These are phyloP conservation scores for Boletus tylopilopsis DNA, from an alignment of 768 basidiomycete species.

Conservation along the genomic window DNA sequence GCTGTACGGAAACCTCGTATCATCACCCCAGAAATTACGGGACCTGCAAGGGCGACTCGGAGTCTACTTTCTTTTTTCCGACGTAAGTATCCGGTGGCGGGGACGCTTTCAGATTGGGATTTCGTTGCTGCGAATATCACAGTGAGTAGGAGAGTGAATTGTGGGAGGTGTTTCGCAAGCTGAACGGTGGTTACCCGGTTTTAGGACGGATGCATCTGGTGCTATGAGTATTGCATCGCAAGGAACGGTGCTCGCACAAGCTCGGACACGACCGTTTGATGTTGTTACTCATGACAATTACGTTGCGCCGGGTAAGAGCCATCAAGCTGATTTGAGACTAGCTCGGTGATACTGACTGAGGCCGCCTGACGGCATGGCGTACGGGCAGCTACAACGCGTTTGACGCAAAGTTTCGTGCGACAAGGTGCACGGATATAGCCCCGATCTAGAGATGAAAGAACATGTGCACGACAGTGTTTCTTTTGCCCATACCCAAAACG, in stretches of 20 bases:
- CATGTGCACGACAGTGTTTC: conserved; percentile 1
- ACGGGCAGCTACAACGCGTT: conserved; percentile 41
- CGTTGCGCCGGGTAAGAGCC: conserved; percentile 68
- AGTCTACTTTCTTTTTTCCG: conserved; percentile 88
- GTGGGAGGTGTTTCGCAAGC: conserved; percentile 9
- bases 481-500: neutral
- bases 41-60: conserved; percentile 79
- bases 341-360: conserved; percentile 11
- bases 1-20: conserved; percentile 83
- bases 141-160: conserved; percentile 46
- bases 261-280: conserved; percentile 74
- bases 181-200: conserved; percentile 17
- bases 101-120: conserved; percentile 76
- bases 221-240: conserved; percentile 50
- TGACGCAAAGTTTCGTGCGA: conserved; percentile 55
- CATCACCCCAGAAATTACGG: conserved; percentile 73
- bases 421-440: conserved; percentile 50
- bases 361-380: conserved; percentile 11
- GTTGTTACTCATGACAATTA: conserved; percentile 73
- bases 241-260: conserved; percentile 65
- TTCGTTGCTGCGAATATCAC: conserved; percentile 68
- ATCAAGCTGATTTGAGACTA: conserved; percentile 20
- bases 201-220: conserved; percentile 49
- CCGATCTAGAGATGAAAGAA: conserved; percentile 34
- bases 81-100: conserved; percentile 78